Evolutionary conservation across 495 filamentous ascomycete genomes (phyloP), one percentile per base, ranked within the genome.

Genomic region (Penicillium soppii): DNA sequence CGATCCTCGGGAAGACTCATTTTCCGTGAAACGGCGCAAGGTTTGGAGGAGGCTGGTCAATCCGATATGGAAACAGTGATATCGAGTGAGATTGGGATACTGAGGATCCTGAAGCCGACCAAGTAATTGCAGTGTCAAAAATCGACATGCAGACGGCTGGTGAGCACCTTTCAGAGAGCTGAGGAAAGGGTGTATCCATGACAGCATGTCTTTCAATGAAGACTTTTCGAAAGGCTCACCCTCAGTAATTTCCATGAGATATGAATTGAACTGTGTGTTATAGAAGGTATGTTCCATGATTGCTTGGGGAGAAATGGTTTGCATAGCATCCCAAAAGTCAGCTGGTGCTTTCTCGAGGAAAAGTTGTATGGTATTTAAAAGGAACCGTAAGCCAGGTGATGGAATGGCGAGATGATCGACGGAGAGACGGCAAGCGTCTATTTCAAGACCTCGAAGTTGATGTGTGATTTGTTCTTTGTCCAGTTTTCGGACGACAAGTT

Each of bases 251-350:
- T 71, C 61, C 52, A 76, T 62, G 7, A 94, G 72, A 16, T 87
- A 76, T 15, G 73, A 65, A 35, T 81, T 76, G 53, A 90, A 86
- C 27, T 83, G 82, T 15, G 83, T 80, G 55, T 84, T 90, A 43
- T 80, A 80, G 62, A 92, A 86, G 39, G 94, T 81, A 43, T 87
- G 81, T 53, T 95, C 89, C 40, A 88, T 81, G 33, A 95, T 75
- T 22, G 82, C 76, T 25, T 83, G 81, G 6, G 89, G 85, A 2
- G 87, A 86, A 38, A 91, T 87, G 13, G 86, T 77, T 25, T 87
- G 87, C 73, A 90, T 87, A 1, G 90, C 88, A 54, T 86, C 85
- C 91, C 91, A 96, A 58, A 95, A 95, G 48, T 87, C 86, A 36
- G 77, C 79, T 0, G 88, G 79, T 0, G 89, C 86, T 50, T 87